Evolutionary conservation across 768 basidiomycete genomes (phyloP).

Genomic region (Tylopilus intermedius): DNA sequence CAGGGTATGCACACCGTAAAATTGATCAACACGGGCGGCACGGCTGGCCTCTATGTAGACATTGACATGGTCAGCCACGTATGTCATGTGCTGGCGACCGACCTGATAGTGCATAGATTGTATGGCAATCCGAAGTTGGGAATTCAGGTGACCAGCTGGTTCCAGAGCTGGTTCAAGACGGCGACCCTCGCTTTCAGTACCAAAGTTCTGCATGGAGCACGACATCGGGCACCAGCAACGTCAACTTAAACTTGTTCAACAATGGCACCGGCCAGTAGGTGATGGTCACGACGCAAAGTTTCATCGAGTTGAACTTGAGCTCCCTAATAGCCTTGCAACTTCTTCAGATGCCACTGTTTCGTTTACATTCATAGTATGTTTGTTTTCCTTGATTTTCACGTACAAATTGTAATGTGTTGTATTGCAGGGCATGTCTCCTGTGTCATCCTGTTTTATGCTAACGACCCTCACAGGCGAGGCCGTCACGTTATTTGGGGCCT

Average conservation of each 20-base stretch:
- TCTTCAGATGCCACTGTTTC: slow-evolving; percentile 30
- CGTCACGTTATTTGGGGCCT: slow-evolving; percentile 43
- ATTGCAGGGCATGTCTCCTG: slow-evolving; percentile 19
- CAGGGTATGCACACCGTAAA: slow-evolving; percentile 36
- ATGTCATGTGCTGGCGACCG: neutral
- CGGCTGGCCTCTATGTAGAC: slow-evolving; percentile 36
- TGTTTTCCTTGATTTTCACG: neutral
- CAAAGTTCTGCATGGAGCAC: slow-evolving; percentile 33
- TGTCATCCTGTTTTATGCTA: neutral
- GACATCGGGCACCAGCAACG: slow-evolving; percentile 24
- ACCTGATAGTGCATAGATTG: slow-evolving; percentile 14
- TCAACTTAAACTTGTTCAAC: slow-evolving; percentile 36
- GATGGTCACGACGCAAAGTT: neutral
- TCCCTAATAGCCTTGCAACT: slow-evolving; percentile 29
- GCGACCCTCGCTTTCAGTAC: slow-evolving; percentile 37
- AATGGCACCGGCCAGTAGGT: slow-evolving; percentile 41
- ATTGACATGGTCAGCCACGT: slow-evolving; percentile 38
- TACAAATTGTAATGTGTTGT: slow-evolving; percentile 6
- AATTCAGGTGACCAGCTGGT: slow-evolving; percentile 10
- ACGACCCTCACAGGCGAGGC: slow-evolving; percentile 34
- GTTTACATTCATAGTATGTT: slow-evolving; percentile 38
- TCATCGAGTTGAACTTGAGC: neutral
- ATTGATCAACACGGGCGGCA: slow-evolving; percentile 26
- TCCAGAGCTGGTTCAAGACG: slow-evolving; percentile 28
- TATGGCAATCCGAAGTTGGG: slow-evolving; percentile 27